Conservation (phyloP, 2,329 filamentous ascomycete species). For the Aspergillus quadrilineatus region DNA sequence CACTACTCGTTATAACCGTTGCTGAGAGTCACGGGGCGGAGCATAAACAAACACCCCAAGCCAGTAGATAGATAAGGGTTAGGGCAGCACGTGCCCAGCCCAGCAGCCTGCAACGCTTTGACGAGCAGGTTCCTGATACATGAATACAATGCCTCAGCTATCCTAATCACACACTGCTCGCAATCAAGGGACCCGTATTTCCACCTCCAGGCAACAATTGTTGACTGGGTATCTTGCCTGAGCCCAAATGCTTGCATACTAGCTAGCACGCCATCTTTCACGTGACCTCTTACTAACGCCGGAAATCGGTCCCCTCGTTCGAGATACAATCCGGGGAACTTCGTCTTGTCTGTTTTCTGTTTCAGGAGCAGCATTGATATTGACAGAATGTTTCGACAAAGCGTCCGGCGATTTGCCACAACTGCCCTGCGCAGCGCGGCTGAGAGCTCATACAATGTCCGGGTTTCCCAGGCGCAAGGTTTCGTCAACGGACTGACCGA, state of each 20-base stretch:
- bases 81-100: conserved; percentile 26
- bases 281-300: conserved; percentile 22
- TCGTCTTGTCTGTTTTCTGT: conserved; percentile 7
- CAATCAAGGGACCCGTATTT: too few species aligned
- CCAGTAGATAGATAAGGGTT: conserved; percentile 39
- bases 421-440: conserved; percentile 54
- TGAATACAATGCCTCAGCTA: too few species aligned
- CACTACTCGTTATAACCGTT: conserved; percentile 13
- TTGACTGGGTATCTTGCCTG: too few species aligned
- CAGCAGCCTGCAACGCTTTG: background rate
- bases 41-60: conserved; percentile 44
- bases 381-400: conserved; percentile 66
- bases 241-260: background rate
- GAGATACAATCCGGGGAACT: background rate
- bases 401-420: conserved; percentile 65
- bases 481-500: conserved; percentile 75
- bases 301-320: conserved; percentile 22
- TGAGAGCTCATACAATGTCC: conserved; percentile 58
- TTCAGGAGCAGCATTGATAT: conserved; percentile 8
- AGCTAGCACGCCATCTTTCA: background rate
- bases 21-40: conserved; percentile 24
- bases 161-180: too few species aligned
- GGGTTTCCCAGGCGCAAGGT: conserved; percentile 77
- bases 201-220: too few species aligned
- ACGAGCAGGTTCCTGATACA: background rate